A percentile compares a stretch with the other conserved stretches of the same genome.
Evolutionary conservation across 805 yeast genomes (phyloP).

Genomic region (Zygoascus biomembranicola): DNA sequence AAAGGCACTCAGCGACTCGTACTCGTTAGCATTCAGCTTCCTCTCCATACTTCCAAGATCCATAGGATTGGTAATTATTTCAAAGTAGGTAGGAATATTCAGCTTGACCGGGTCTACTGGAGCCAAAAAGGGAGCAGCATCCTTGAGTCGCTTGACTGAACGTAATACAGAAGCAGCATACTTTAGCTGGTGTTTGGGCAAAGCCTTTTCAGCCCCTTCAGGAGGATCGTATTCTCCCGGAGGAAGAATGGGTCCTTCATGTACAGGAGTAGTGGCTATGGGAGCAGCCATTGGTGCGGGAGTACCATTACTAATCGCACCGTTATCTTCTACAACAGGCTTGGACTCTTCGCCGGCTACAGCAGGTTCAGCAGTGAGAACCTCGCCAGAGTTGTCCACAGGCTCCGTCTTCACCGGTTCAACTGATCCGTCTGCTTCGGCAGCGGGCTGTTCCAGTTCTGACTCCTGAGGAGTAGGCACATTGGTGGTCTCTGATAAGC

Average conservation of each 20-base stretch:
- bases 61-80: constrained; percentile 81
- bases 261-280: not conserved
- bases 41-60: constrained; percentile 85
- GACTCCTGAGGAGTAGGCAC: not conserved
- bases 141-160: constrained; percentile 83
- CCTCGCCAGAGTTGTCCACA: not conserved
- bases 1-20: constrained; percentile 60
- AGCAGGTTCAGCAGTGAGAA: not conserved
- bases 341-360: not conserved
- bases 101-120: constrained; percentile 89
- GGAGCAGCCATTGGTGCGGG: constrained; percentile 3
- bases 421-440: not conserved
- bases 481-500: not conserved
- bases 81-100: constrained; percentile 85
- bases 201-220: constrained; percentile 15
- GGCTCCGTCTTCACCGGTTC: not conserved
- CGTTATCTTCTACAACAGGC: not conserved
- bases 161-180: constrained; percentile 72
- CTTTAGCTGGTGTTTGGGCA: constrained; percentile 62
- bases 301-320: not conserved
- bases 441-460: not conserved
- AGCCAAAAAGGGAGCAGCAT: constrained; percentile 78
- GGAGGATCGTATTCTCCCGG: constrained; percentile 9
- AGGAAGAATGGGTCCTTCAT: not conserved
- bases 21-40: constrained; percentile 62